phyloP scores from a whole-genome alignment of 306 rosid genomes.

The Arachis stenosperma region DNA sequence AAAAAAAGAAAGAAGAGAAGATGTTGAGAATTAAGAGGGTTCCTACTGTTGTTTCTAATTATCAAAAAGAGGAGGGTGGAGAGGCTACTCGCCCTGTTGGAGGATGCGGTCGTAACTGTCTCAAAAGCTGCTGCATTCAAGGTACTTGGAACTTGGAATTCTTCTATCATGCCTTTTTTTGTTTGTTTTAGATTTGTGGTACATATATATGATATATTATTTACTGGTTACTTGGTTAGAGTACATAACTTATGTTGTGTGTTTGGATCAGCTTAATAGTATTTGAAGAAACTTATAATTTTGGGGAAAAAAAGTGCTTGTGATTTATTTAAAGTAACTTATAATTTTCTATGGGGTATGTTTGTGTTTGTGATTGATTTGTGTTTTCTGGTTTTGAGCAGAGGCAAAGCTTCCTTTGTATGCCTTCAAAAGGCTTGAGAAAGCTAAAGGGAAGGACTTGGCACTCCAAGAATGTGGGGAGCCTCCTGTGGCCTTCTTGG shows the following conservation, averaged over 20 bases:
- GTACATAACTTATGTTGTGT: too few species aligned
- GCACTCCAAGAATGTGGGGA: constrained; percentile 43
- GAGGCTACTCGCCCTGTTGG: constrained; percentile 56
- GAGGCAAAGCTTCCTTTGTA: constrained; percentile 91
- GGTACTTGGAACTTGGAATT: constrained; percentile 46
- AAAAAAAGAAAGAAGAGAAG: constrained; percentile 25
- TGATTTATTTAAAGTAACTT: not conserved
- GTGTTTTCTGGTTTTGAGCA: constrained; percentile 34
- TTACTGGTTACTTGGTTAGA: too few species aligned
- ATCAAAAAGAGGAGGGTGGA: constrained; percentile 74
- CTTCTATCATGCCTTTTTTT: too few species aligned
- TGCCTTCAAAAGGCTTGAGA: constrained; percentile 65
- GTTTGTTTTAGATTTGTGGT: too few species aligned
- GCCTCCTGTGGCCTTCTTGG: constrained; percentile 78
- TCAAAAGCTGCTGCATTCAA: constrained; percentile 75
- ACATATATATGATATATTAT: too few species aligned
- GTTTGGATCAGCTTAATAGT: too few species aligned
- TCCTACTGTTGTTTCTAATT: constrained; percentile 88
- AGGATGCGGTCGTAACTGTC: constrained; percentile 87
- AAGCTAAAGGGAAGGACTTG: constrained; percentile 39
- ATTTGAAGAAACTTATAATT: too few species aligned
- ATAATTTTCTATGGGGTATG: not conserved
- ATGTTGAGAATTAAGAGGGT: constrained; percentile 92
- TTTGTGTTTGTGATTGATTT: not conserved
- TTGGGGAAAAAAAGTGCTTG: too few species aligned